A percentile compares a stretch with the other conserved stretches of the same genome.
Evolutionary conservation across 352 stramenopile genomes (phyloP).

Genomic region (Thraustochytrium sp.): DNA sequence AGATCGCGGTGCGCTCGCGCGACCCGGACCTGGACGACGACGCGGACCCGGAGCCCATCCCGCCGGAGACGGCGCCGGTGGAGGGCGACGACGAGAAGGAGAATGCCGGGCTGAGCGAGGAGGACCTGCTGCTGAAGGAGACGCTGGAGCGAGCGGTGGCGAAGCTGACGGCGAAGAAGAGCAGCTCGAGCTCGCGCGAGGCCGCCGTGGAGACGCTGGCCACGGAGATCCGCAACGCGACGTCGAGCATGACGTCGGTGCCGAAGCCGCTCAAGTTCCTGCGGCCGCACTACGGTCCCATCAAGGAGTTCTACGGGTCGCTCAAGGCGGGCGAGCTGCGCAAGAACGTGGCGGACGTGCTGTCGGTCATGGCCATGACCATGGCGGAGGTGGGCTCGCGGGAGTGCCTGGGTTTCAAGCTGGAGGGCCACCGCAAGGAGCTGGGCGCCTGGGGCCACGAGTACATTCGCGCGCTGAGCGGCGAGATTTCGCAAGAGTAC

Average conservation of each 20-base stretch:
- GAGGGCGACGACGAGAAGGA: constrained; percentile 12
- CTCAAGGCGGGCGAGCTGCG: neutral
- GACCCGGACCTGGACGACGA: constrained; percentile 1
- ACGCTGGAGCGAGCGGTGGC: constrained; percentile 19
- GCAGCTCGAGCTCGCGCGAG: neutral
- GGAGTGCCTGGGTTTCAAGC: constrained; percentile 79
- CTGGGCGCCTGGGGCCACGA: constrained; percentile 96
- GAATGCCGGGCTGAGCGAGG: constrained; percentile 5
- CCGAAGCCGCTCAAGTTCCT: constrained; percentile 99
- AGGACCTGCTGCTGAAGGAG: constrained; percentile 36
- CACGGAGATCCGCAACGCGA: constrained; percentile 90
- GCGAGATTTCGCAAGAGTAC: constrained; percentile 88
- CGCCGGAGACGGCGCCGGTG: neutral
- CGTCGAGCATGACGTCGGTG: constrained; percentile 97
- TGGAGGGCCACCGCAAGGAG: constrained; percentile 77
- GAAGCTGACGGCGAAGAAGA: neutral
- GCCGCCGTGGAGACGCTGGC: constrained; percentile 83
- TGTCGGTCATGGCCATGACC: constrained; percentile 94
- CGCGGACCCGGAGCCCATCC: neutral
- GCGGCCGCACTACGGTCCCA: constrained; percentile 82
- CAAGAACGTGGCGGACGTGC: constrained; percentile 65
- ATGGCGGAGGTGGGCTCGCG: constrained; percentile 83
- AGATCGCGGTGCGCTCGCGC: constrained; percentile 24
- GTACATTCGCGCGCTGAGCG: constrained; percentile 92
- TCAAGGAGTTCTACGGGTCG: constrained; percentile 73